phyloP scores from a whole-genome alignment of 371 early-diverging fungal species.

The Umbelopsis sp. region DNA sequence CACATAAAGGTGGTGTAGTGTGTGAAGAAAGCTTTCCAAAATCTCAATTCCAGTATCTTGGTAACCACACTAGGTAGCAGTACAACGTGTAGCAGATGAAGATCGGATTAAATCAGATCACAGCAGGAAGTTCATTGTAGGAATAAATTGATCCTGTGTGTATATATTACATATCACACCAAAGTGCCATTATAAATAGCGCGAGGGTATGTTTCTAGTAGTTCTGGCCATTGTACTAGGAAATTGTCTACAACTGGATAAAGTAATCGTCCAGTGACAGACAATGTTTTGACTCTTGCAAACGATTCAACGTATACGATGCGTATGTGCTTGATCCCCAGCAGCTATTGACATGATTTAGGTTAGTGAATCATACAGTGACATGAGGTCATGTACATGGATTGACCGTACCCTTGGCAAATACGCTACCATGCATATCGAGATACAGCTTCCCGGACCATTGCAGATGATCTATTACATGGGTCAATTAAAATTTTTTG shows the following conservation, averaged over 20 bases:
- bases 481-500: conserved; percentile 16
- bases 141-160: background rate
- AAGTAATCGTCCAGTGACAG: conserved; percentile 83
- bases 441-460: conserved; percentile 96
- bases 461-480: conserved; percentile 75
- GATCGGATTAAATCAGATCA: too few species aligned
- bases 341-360: conserved; percentile 35
- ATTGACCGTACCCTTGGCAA: conserved; percentile 53
- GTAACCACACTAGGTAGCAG: background rate
- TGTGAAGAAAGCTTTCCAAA: background rate
- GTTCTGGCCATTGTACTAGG: conserved; percentile 89
- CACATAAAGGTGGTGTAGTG: background rate
- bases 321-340: conserved; percentile 61
- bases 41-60: background rate
- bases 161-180: conserved; percentile 50
- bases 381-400: background rate
- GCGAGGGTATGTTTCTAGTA: conserved; percentile 57
- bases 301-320: conserved; percentile 90
- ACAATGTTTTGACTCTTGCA: conserved; percentile 84
- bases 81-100: background rate
- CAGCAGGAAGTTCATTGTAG: background rate
- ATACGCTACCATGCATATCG: conserved; percentile 66
- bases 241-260: conserved; percentile 84
- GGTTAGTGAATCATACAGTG: background rate
- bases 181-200: conserved; percentile 76